Percentiles rank a stretch among this genome's conserved stretches.
Conservation (phyloP, 345 rosid genomes). For the Sisymbrium altissimum region DNA sequence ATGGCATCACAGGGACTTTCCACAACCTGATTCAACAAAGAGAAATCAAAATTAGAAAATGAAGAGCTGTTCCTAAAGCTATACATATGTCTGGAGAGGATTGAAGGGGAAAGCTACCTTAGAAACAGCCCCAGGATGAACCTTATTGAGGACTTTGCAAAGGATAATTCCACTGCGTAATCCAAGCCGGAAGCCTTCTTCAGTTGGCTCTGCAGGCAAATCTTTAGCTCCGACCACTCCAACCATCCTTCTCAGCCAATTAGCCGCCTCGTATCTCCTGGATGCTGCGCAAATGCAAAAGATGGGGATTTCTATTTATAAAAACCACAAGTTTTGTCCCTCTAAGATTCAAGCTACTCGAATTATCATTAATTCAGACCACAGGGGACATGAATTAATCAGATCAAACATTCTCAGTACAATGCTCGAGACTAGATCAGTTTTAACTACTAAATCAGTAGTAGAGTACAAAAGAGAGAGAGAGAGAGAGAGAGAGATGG, state of each 20-base stretch:
- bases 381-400: not conserved
- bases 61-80: not conserved
- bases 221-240: conserved; percentile 81
- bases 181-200: conserved; percentile 80
- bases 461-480: too few relatives aligned
- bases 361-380: not conserved
- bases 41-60: not conserved
- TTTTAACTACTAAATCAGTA: too few relatives aligned
- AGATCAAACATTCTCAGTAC: not conserved
- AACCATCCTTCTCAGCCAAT: conserved; percentile 74
- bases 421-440: not conserved
- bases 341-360: not conserved
- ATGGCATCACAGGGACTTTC: conserved; percentile 76
- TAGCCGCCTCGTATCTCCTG: conserved; percentile 77
- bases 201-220: conserved; percentile 84
- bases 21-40: conserved; percentile 48
- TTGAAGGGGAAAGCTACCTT: conserved; percentile 40
- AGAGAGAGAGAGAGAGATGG: too few relatives aligned
- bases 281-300: conserved; percentile 39
- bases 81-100: not conserved
- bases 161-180: conserved; percentile 83
- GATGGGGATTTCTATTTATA: not conserved
- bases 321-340: not conserved
- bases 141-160: conserved; percentile 75
- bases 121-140: conserved; percentile 72